Conservation (phyloP, 108 stramenopile genomes). For the Nitzschia inconspicua region DNA sequence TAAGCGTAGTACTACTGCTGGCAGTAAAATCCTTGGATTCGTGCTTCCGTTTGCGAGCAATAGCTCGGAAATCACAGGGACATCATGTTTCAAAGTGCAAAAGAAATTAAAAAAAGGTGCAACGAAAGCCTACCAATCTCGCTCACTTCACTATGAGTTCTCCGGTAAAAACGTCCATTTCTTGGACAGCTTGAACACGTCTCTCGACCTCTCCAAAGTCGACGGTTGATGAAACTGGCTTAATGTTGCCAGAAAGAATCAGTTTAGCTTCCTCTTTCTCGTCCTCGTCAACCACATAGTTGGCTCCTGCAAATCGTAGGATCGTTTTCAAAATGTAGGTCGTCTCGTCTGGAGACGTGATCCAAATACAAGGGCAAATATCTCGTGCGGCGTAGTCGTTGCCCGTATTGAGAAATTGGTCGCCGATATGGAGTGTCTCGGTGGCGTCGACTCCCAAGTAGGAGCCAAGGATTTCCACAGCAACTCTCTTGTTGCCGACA, state of each 20-base stretch:
- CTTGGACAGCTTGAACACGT: constrained; percentile 45
- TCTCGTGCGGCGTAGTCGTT: constrained; percentile 89
- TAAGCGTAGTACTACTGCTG: too few species aligned
- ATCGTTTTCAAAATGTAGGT: constrained; percentile 86
- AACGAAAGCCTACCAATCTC: too few species aligned
- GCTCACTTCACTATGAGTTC: constrained; percentile 41
- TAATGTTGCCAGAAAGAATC: background rate
- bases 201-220: constrained; percentile 75
- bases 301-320: constrained; percentile 69
- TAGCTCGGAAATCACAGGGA: too few species aligned
- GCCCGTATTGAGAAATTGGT: constrained; percentile 90
- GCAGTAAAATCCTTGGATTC: too few species aligned
- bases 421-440: constrained; percentile 88
- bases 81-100: too few species aligned
- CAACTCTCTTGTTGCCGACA: constrained; percentile 91
- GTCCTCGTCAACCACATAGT: constrained; percentile 1
- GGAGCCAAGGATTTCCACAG: constrained; percentile 76
- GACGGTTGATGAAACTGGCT: constrained; percentile 16
- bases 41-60: too few species aligned
- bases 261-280: background rate
- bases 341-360: constrained; percentile 88
- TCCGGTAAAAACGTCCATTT: constrained; percentile 89
- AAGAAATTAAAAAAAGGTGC: too few species aligned
- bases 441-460: constrained; percentile 70
- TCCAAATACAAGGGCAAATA: constrained; percentile 89